Evolutionary conservation across 805 yeast species (phyloP).

Genomic region (Saccharomycopsis babjevae): DNA sequence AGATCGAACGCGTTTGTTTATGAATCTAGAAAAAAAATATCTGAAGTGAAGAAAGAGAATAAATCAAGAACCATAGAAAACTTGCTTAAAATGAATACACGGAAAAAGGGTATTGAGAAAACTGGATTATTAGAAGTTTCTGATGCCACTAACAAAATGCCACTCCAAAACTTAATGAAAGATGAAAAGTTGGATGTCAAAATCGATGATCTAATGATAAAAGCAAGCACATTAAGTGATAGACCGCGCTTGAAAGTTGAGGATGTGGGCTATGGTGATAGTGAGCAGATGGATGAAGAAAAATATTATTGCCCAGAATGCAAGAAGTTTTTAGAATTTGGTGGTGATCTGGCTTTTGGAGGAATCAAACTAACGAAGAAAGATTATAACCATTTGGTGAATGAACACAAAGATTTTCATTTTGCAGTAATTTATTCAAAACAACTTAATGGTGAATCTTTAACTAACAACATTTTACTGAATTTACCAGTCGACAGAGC

Average conservation of each 20-base stretch:
- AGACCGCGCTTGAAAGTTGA: not conserved
- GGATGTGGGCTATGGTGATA: not conserved
- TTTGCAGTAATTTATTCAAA: conserved; percentile 13
- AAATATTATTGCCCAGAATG: conserved; percentile 10
- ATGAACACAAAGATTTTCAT: conserved; percentile 17
- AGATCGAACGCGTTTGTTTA: not conserved
- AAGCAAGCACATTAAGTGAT: not conserved
- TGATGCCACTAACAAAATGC: too few species aligned
- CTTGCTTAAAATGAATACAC: not conserved
- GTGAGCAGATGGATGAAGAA: not conserved
- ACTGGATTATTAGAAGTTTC: not conserved
- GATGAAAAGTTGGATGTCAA: not conserved
- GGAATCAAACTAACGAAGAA: not conserved
- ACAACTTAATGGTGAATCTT: conserved; percentile 13
- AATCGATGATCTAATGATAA: not conserved
- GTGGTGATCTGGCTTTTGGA: not conserved
- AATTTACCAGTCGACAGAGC: not conserved
- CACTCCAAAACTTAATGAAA: not conserved
- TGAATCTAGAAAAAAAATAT: conserved; percentile 1
- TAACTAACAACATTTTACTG: conserved; percentile 6
- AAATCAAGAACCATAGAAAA: not conserved
- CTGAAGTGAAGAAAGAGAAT: not conserved
- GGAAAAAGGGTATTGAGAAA: not conserved
- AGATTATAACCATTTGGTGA: not conserved
- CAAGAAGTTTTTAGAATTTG: not conserved